Conservation (phyloP, 2,329 filamentous ascomycete species). For the Aspergillus floridensis region DNA sequence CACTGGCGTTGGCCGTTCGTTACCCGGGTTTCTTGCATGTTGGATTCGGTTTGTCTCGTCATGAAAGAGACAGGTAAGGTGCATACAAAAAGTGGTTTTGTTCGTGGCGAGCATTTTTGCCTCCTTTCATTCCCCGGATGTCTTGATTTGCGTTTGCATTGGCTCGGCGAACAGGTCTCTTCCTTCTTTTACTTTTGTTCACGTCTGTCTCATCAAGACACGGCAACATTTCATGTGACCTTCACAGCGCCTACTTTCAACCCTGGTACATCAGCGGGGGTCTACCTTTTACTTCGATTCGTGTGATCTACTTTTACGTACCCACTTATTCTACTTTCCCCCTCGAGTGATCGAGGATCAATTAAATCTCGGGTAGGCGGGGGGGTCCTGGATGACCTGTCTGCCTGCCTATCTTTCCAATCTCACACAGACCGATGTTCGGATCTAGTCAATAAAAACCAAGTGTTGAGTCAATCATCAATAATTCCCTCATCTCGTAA, state of each 20-base stretch:
- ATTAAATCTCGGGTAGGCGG: neutral
- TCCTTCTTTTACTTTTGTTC: neutral
- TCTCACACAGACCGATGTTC: too few relatives aligned
- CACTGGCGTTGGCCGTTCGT: slow-evolving; percentile 11
- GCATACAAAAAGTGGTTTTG: slow-evolving; percentile 9
- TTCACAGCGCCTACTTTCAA: too few relatives aligned
- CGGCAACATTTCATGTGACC: neutral
- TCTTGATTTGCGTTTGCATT: slow-evolving; percentile 8
- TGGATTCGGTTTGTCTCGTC: neutral
- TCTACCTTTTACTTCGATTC: neutral
- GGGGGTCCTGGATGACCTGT: neutral
- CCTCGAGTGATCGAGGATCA: neutral
- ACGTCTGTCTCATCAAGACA: neutral
- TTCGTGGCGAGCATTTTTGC: slow-evolving; percentile 2
- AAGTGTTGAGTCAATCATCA: too few relatives aligned
- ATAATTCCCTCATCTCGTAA: too few relatives aligned
- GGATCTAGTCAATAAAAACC: too few relatives aligned
- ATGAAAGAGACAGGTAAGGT: neutral
- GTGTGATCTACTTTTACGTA: slow-evolving; percentile 2
- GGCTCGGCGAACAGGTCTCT: slow-evolving; percentile 5
- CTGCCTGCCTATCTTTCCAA: too few relatives aligned
- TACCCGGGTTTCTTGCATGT: slow-evolving; percentile 11
- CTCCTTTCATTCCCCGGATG: neutral
- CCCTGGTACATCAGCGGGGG: neutral
- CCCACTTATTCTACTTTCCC: neutral